phyloP scores from a whole-genome alignment of 805 yeast species.

The Kuraishia borneana region DNA sequence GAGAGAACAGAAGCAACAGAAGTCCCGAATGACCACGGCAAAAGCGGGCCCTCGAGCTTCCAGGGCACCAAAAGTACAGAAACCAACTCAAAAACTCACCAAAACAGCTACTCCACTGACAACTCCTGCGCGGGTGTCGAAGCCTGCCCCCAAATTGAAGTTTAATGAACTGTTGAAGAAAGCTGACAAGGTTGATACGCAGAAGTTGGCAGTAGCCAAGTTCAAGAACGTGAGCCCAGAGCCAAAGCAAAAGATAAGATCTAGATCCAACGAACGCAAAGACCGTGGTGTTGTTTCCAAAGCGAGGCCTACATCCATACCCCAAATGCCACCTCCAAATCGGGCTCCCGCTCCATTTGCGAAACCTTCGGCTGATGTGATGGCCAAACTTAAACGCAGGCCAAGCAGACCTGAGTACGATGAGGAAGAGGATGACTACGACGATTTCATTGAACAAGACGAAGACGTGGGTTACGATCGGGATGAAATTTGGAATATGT shows the following conservation, averaged over 20 bases:
- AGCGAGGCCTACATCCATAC: too few relatives aligned
- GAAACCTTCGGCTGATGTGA: constrained; percentile 41
- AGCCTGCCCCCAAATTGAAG: constrained; percentile 31
- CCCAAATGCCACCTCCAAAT: too few relatives aligned
- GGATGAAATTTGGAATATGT: constrained; percentile 84
- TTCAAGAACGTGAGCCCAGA: constrained; percentile 9
- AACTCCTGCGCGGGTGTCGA: background rate
- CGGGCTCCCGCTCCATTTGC: background rate
- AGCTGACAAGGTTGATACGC: constrained; percentile 49
- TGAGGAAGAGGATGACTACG: constrained; percentile 37
- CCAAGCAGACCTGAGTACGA: constrained; percentile 4
- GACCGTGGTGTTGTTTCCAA: background rate
- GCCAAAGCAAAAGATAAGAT: constrained; percentile 1
- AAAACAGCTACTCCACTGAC: background rate
- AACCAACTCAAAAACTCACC: constrained; percentile 2
- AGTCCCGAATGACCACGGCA: background rate
- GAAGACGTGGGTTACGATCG: constrained; percentile 58
- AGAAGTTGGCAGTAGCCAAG: constrained; percentile 25
- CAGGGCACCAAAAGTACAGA: background rate
- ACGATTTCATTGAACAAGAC: constrained; percentile 51
- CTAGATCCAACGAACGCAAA: background rate
- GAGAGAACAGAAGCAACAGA: constrained; percentile 6
- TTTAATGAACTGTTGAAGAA: constrained; percentile 61
- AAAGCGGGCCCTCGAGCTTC: constrained; percentile 3
- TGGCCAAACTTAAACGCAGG: constrained; percentile 29